Evolutionary conservation across 192 early-diverging fungal species (phyloP), one percentile per base, ranked within the genome.

Genomic region (Allomyces arbusculus): DNA sequence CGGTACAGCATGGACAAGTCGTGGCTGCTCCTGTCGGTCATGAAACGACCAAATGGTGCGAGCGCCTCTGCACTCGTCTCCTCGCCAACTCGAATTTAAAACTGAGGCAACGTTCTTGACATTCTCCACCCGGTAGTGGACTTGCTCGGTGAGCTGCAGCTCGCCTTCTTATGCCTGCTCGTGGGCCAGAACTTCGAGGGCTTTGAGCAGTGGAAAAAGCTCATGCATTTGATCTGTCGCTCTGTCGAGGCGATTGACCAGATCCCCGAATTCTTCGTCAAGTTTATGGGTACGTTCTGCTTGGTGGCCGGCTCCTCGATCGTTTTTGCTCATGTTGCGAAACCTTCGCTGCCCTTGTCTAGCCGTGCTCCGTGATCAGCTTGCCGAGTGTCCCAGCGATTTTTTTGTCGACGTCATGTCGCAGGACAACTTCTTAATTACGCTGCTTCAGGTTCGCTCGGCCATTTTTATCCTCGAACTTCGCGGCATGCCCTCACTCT

Each of bases 1-100:
- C 79, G 79, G 64, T 92, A 90, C 77, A 89, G 86, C 72, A 68
- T 83, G 26, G 95, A 99, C 79, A 95, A 95, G 72, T 86, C 86
- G 43, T 96, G 87, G 84, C 78, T 96, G 26, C 73, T 92, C 61
- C 63, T 65, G 5, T 62, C 84, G 22, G 61, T 90, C 1, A 70
- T 89, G 28, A 69, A 65, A 10, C 63, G 67, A 10, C 66, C 68
- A 1, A 72, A 77, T 61, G 75, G 82, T 79, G 75, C 58, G 70
- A 10, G 43, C 4, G 14, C 28, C 55, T 43, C 64, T 20, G 11
- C 23, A 63, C 0, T 16, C 8, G 44, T 10, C 23, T 24, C 25
- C 22, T 28, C 23, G 64, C n/a, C 23, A 67, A 16, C 28, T 28
- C 23, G 61, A 24, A 1, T 62, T 23, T 0, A 20, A 7, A n/a